Percentiles rank a stretch among this genome's conserved stretches.
phyloP scores from a whole-genome alignment of 257 asterid species.

The Solanum phureja region DNA sequence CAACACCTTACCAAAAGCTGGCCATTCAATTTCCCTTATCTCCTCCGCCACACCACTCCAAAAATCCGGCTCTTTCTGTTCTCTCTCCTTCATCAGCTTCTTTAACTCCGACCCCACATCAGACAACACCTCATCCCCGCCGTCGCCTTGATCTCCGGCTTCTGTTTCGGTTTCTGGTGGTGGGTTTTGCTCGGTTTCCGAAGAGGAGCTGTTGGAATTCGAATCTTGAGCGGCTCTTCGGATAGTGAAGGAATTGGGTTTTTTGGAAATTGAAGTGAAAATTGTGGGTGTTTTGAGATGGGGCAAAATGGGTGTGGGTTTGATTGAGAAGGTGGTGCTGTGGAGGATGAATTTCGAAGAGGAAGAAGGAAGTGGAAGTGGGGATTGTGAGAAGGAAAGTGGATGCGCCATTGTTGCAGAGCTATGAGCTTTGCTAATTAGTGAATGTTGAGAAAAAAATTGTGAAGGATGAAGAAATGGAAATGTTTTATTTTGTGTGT shows the following conservation, averaged over 20 bases:
- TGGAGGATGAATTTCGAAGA: background rate
- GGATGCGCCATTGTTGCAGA: constrained; percentile 36
- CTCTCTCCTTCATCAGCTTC: constrained; percentile 61
- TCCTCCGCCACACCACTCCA: constrained; percentile 70
- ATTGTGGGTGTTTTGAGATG: background rate
- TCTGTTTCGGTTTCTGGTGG: background rate
- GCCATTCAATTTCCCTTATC: constrained; percentile 88
- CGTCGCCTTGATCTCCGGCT: background rate
- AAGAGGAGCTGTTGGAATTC: background rate
- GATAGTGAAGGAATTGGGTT: background rate
- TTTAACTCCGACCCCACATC: constrained; percentile 61
- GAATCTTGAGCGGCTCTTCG: background rate
- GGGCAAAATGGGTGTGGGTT: background rate
- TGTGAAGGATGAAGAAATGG: background rate
- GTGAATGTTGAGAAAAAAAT: background rate
- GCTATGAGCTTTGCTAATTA: background rate
- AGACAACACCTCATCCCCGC: constrained; percentile 13
- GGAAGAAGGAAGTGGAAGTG: background rate
- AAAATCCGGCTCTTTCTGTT: constrained; percentile 26
- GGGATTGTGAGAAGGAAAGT: constrained; percentile 16
- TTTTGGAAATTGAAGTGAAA: background rate
- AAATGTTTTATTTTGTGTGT: background rate
- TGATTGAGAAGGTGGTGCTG: background rate
- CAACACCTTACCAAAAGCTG: constrained; percentile 65
- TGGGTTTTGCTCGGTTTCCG: background rate